Conservation (phyloP, 352 stramenopile species). For the Thraustochytrium sp. region DNA sequence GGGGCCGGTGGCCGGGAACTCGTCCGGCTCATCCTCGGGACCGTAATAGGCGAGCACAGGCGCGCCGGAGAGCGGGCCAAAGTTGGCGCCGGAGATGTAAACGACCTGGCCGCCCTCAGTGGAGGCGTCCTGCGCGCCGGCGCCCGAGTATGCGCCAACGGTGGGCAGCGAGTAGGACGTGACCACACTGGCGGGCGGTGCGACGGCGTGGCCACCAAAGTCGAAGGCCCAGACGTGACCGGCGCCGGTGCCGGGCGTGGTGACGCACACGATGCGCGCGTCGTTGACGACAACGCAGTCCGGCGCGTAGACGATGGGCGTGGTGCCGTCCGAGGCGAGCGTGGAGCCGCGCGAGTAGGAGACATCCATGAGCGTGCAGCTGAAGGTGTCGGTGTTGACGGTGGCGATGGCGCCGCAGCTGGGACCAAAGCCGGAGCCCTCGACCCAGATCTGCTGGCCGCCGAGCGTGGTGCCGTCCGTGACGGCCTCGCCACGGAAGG, state of each 20-base stretch:
- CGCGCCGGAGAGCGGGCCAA: constrained; percentile 51
- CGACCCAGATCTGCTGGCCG: not conserved
- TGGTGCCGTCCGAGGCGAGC: not conserved
- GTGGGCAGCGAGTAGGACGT: constrained; percentile 39
- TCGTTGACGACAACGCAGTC: not conserved
- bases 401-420: not conserved
- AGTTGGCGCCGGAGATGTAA: constrained; percentile 61
- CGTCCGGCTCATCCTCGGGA: not conserved
- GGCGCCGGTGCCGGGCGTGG: constrained; percentile 26
- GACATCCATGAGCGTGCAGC: not conserved
- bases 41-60: not conserved
- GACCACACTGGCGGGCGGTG: not conserved
- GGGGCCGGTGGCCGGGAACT: not conserved
- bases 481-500: constrained; percentile 22
- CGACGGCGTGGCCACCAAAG: constrained; percentile 14
- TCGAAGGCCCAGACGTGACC: constrained; percentile 16
- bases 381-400: not conserved
- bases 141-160: constrained; percentile 17
- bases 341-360: constrained; percentile 7
- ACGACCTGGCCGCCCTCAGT: constrained; percentile 60
- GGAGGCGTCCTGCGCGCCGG: not conserved
- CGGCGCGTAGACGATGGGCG: constrained; percentile 1
- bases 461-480: not conserved
- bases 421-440: constrained; percentile 37
- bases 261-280: constrained; percentile 12